phyloP scores from a whole-genome alignment of 208 protist species.

The Phytomonas francai region DNA sequence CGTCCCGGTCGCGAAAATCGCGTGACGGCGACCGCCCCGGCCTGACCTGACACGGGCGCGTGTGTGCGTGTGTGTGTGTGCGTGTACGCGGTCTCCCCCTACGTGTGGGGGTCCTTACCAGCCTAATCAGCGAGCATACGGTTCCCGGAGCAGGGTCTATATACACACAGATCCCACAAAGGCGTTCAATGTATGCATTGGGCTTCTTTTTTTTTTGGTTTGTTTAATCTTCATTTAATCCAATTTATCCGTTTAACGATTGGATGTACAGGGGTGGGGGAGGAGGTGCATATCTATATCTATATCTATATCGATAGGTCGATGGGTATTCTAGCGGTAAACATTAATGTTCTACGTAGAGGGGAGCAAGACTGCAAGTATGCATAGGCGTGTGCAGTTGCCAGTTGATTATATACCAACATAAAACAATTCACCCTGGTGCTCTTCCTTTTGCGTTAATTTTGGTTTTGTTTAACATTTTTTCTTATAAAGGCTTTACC shows the following conservation, averaged over 20 bases:
- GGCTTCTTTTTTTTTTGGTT: constrained; percentile 1
- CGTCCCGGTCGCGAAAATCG: not conserved
- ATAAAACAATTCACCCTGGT: not conserved
- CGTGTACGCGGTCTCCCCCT: too few species aligned
- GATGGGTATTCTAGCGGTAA: not conserved
- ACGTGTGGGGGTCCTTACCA: too few species aligned
- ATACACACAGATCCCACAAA: not conserved
- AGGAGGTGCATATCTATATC: not conserved
- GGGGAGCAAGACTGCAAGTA: not conserved
- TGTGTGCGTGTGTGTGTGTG: too few species aligned
- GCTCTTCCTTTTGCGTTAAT: constrained; percentile 7
- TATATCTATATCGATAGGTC: not conserved
- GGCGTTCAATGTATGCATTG: not conserved
- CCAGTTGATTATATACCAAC: not conserved
- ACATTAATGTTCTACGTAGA: not conserved
- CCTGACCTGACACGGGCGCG: too few species aligned
- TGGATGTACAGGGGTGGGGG: not conserved
- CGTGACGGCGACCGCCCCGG: too few species aligned
- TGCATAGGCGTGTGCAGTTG: not conserved
- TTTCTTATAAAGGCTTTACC: not conserved
- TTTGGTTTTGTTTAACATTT: constrained; percentile 6
- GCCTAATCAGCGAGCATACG: too few species aligned
- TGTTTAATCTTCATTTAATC: not conserved
- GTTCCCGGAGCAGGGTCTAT: too few species aligned
- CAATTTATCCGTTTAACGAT: not conserved